Base-by-base conservation (phyloP, 2,329 filamentous ascomycete genomes). In the Pseudocercospora macadamiae region DNA sequence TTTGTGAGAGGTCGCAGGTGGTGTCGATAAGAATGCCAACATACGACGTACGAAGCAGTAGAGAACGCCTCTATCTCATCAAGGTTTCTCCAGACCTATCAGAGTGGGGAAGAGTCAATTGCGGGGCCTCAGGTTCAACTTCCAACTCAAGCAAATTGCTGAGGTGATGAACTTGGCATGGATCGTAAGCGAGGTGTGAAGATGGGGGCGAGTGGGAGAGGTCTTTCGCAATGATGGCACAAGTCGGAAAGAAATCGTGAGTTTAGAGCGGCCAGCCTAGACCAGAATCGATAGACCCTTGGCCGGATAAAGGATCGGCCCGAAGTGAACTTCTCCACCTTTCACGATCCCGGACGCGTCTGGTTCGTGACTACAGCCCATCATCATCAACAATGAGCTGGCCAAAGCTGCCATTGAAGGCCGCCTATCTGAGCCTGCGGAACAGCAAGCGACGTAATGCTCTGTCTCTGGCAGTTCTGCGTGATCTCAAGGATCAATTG, bases 401-500 rank as follows among this genome's bases (percentile, higher is more conserved):
- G 56, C 62, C 62, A 18, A 62, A 53, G 37, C n/a, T 62, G 42
- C 59, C 62, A n/a, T 52, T 56, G 8, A 59, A 47, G 51, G 62
- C 62, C 19, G 59, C 59, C 14, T 64, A 64, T 45, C 47, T 64
- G 2, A 34, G 32, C 21, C 23, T 64, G 37, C 57, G 55, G 30
- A 64, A 64, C 30, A 54, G 48, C 2, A 52, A 59, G 36, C 62
- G 59, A 34, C 60, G 62, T 18, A 62, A 64, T 51, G 62, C 62
- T 19, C 45, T 64, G 16, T 56, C 54, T 18, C 51, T 64, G 21
- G 36, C 53, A 7, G 62, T 60, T 3, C 53, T 64, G 16, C 51
- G 49, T 39, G 56, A 59, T 49, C 54, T 64, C 14, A 52, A 53
- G 26, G 44, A 57, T 6, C 62, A 64, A 34, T 39, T 64, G n/a